Evolutionary conservation across 192 early-diverging fungal species (phyloP).

Genomic region (Neocallimastix lanati): DNA sequence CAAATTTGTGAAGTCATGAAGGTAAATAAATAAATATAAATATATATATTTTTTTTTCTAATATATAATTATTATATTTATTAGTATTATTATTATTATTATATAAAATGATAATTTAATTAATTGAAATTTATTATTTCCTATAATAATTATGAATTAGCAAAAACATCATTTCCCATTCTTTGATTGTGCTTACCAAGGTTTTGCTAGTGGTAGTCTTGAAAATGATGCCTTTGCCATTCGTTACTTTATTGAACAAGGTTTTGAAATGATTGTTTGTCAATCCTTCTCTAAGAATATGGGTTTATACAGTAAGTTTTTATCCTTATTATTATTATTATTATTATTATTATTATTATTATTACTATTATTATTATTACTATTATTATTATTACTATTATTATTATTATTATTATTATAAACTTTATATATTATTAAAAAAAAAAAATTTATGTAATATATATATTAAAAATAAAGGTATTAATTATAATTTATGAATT

Average conservation of each 20-base stretch:
- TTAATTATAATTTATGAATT: too few relatives aligned
- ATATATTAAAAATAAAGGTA: too few relatives aligned
- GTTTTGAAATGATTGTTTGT: conserved; percentile 55
- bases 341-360: conserved; percentile 47
- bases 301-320: conserved; percentile 96
- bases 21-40: neutral
- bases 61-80: too few relatives aligned
- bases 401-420: too few relatives aligned
- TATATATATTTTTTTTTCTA: too few relatives aligned
- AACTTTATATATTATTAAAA: too few relatives aligned
- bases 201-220: conserved; percentile 87
- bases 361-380: conserved; percentile 48
- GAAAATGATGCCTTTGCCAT: conserved; percentile 80
- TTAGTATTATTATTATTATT: too few relatives aligned
- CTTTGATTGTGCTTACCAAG: conserved; percentile 99
- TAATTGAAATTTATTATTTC: neutral
- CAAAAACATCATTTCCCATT: conserved; percentile 64
- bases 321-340: conserved; percentile 74
- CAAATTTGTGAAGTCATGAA: conserved; percentile 47
- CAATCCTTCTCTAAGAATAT: conserved; percentile 99
- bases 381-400: too few relatives aligned
- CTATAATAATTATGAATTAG: too few relatives aligned
- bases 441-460: too few relatives aligned
- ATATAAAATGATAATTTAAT: neutral
- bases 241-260: conserved; percentile 74